A percentile compares a stretch with the other conserved stretches of the same genome.
phyloP scores from a whole-genome alignment of 2,329 filamentous ascomycete species.

The Ophiocordyceps camponoti-rufipedis region DNA sequence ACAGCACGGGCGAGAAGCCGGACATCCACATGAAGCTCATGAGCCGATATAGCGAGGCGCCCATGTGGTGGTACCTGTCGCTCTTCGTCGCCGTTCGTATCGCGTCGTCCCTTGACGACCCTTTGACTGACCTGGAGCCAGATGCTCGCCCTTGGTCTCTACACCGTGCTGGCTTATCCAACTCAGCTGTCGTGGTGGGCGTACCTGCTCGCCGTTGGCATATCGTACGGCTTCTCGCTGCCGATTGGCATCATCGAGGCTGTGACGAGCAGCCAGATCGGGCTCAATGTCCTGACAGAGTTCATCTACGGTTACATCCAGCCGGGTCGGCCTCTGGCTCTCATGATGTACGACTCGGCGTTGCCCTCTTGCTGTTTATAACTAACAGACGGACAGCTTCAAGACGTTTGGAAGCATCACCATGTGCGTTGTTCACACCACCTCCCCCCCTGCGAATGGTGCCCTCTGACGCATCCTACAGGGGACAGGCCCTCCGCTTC shows the following conservation, averaged over 20 bases:
- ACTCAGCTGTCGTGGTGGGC: conserved; percentile 59
- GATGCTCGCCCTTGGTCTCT: conserved; percentile 35
- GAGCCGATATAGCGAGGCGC: conserved; percentile 43
- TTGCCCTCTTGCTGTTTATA: neutral
- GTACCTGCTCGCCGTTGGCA: conserved; percentile 46
- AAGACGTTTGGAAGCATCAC: conserved; percentile 46
- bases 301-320: conserved; percentile 62
- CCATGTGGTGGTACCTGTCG: conserved; percentile 44
- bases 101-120: neutral
- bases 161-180: conserved; percentile 38
- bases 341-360: conserved; percentile 41
- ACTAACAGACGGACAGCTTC: conserved; percentile 21
- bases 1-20: conserved; percentile 39
- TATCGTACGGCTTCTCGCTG: conserved; percentile 44
- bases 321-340: conserved; percentile 49
- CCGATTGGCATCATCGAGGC: conserved; percentile 55
- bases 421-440: conserved; percentile 17
- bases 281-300: conserved; percentile 57
- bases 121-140: conserved; percentile 6
- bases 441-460: neutral
- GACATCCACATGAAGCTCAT: conserved; percentile 49
- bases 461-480: conserved; percentile 1
- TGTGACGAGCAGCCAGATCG: conserved; percentile 51
- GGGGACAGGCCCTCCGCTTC: conserved; percentile 44
- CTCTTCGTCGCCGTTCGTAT: conserved; percentile 33